Conservation (phyloP, 768 basidiomycete genomes). For the Tulasnella sp. region DNA sequence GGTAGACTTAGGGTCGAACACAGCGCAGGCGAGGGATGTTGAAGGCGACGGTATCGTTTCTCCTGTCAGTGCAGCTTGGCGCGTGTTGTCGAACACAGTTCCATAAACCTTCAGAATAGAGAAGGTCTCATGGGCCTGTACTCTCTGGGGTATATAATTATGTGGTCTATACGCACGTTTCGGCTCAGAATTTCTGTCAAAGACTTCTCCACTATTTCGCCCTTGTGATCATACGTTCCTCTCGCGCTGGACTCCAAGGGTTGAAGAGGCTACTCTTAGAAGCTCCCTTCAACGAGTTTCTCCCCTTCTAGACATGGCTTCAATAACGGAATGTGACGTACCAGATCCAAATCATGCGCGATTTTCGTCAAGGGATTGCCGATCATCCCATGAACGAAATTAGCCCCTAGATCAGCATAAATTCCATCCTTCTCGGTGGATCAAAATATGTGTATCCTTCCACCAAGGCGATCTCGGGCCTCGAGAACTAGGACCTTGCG, state of each 20-base stretch:
- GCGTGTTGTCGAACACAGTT: neutral
- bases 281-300: no score
- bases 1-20: constrained; percentile 11
- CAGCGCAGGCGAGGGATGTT: neutral
- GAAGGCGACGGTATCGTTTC: neutral
- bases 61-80: neutral
- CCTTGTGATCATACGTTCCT: no score
- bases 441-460: constrained; percentile 9
- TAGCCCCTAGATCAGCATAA: constrained; percentile 15
- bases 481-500: constrained; percentile 17
- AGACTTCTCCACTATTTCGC: no score
- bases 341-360: constrained; percentile 6
- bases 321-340: constrained; percentile 1
- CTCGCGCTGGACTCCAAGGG: no score
- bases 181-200: no score
- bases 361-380: constrained; percentile 15
- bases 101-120: neutral
- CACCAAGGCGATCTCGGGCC: constrained; percentile 17
- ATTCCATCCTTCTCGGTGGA: neutral
- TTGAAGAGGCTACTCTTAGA: no score
- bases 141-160: no score
- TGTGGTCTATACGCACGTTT: no score
- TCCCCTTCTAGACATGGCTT: no score
- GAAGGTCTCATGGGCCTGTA: no score
- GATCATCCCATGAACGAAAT: constrained; percentile 16